Conservation (phyloP, 306 rosid genomes). For the Sophora flavescens region DNA sequence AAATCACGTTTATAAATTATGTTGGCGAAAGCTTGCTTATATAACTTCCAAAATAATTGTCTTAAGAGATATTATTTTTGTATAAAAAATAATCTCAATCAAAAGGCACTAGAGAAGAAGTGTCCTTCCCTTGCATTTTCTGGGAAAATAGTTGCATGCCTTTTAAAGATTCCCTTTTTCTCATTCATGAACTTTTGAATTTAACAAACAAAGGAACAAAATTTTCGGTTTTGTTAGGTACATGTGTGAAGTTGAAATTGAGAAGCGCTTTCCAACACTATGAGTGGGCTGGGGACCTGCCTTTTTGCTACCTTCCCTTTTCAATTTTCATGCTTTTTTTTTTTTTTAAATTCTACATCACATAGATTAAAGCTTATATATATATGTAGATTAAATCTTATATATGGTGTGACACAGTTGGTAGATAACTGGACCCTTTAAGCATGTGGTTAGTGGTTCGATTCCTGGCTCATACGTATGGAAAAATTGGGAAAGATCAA, state of each 20-base stretch:
- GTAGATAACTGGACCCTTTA: no score
- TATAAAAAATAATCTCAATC: no score
- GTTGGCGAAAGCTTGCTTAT: no score
- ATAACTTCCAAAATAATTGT: no score
- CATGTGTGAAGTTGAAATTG: slow-evolving; percentile 35
- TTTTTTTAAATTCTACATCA: not conserved
- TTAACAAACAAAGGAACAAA: slow-evolving; percentile 18
- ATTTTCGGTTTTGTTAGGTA: slow-evolving; percentile 36
- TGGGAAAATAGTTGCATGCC: not conserved
- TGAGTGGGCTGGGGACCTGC: slow-evolving; percentile 30
- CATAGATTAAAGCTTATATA: slow-evolving; percentile 5
- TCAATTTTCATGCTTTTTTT: not conserved
- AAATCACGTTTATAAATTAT: no score
- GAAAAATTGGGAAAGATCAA: no score
- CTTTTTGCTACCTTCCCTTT: slow-evolving; percentile 31
- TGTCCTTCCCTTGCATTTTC: slow-evolving; percentile 27
- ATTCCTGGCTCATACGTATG: no score
- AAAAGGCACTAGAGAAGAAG: not conserved
- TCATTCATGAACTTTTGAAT: not conserved
- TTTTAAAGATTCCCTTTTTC: slow-evolving; percentile 32
- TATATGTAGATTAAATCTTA: not conserved
- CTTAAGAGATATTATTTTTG: no score
- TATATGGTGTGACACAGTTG: no score
- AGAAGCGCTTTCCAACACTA: slow-evolving; percentile 39
- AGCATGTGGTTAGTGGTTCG: no score